Evolutionary conservation across 2,329 filamentous ascomycete genomes (phyloP), one percentile per base, ranked within the genome.

Genomic region (Fusarium stilboides): DNA sequence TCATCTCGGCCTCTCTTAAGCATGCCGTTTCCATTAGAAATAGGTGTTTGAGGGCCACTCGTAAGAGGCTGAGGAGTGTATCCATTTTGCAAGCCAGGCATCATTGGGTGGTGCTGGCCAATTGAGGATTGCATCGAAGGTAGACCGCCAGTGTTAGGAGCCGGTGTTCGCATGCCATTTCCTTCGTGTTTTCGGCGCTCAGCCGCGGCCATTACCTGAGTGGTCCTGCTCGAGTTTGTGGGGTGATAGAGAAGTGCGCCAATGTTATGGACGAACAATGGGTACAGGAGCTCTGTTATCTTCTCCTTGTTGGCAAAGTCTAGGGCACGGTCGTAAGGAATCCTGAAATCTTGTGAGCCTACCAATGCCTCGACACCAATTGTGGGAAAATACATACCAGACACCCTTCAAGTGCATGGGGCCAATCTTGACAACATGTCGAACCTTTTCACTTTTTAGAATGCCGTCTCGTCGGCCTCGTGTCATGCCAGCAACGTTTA

Each of bases 231-330:
- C 77, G 94, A 92, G 78, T 98, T 98, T 40, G 92, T 91, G 1
- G 96, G 95, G 78, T 98, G 95, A 80, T 98, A 98, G 50, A 98
- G 87, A 69, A 98, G 86, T 60, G 94, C 92, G 63, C 94, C 94
- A 77, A 98, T 98, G 81, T 98, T 97, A 81, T 98, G 94, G 39
- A 98, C 96, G 79, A 99, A 99, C 49, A 99, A 85, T 53, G 96
- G 96, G 80, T 98, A 99, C 56, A 98, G 84, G 47, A 94, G 84
- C 81, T 98, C 95, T 0, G 96, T 98, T 69, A 98, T 99, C 83
- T 98, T 98, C 81, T 99, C 96, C 86, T 98, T 98, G 84, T 99
- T 99, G 70, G 96, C 96, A 78, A 99, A 98, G 75, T 98, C 96
- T 55, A 99, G 84, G n/a, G 96, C 96, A 71, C 96, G 91, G 74